Conservation (phyloP, 805 yeast genomes). For the Saturnispora serradocipensis region DNA sequence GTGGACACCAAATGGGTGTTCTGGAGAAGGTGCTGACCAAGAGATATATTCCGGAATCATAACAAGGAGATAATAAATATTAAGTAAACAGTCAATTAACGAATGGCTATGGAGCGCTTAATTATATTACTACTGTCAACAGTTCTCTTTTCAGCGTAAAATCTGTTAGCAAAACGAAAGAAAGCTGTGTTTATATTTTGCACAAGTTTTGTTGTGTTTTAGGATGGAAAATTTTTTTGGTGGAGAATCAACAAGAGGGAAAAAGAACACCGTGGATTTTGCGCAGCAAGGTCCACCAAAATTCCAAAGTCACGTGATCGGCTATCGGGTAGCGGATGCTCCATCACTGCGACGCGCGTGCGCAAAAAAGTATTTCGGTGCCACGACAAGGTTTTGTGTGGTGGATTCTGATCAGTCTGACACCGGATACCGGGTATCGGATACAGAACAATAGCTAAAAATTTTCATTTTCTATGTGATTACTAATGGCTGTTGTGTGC, state of each 20-base stretch:
- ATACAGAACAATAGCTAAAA: too few relatives aligned
- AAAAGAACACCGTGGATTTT: too few relatives aligned
- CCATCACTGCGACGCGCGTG: too few relatives aligned
- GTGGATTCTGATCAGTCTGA: too few relatives aligned
- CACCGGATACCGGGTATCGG: not conserved
- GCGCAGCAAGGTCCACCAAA: too few relatives aligned
- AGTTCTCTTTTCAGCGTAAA: not conserved
- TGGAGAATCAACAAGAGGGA: not conserved
- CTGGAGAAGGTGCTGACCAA: constrained; percentile 22
- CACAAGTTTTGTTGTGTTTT: not conserved
- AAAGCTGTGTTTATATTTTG: not conserved
- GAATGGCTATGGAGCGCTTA: not conserved
- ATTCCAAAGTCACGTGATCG: too few relatives aligned
- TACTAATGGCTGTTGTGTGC: too few relatives aligned
- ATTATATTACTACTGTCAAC: not conserved
- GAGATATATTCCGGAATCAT: constrained; percentile 19
- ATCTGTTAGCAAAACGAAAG: not conserved
- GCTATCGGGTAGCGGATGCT: too few relatives aligned
- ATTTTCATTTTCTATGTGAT: too few relatives aligned
- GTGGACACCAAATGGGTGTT: constrained; percentile 44
- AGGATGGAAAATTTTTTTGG: not conserved
- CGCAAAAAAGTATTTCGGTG: too few relatives aligned
- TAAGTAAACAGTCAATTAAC: not conserved
- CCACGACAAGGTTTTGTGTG: too few relatives aligned
- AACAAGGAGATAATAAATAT: not conserved